phyloP scores from a whole-genome alignment of 1,139 yeast genomes.

The Eremothecium coryli region DNA sequence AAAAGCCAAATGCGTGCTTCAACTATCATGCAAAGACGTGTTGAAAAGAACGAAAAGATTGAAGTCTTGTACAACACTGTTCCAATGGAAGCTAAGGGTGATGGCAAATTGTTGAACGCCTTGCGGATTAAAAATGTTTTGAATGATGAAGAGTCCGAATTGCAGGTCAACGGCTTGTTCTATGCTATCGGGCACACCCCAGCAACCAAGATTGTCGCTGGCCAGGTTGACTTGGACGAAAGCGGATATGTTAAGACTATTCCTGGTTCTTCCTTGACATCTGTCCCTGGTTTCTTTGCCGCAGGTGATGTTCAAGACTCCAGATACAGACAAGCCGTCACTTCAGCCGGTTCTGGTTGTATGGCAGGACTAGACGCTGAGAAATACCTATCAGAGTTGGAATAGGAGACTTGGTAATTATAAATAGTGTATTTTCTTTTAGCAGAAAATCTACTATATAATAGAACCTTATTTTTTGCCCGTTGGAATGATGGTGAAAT shows the following conservation, averaged over 20 bases:
- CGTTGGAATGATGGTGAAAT: too few relatives aligned
- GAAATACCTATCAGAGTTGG: conserved; percentile 66
- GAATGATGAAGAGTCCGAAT: conserved; percentile 57
- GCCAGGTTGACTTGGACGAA: conserved; percentile 76
- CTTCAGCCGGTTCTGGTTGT: conserved; percentile 98
- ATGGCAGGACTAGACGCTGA: conserved; percentile 98
- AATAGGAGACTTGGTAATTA: too few relatives aligned
- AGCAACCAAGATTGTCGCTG: conserved; percentile 73
- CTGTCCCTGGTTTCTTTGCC: conserved; percentile 89
- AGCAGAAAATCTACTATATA: not conserved
- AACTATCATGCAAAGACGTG: conserved; percentile 93
- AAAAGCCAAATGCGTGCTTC: conserved; percentile 92
- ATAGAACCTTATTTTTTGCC: not conserved
- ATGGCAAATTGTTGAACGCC: conserved; percentile 63
- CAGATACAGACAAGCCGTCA: conserved; percentile 95
- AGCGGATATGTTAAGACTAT: conserved; percentile 79
- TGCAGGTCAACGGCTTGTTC: conserved; percentile 84
- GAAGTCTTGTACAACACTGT: conserved; percentile 86
- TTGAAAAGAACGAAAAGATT: conserved; percentile 69
- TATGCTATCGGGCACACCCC: conserved; percentile 98
- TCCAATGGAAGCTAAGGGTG: conserved; percentile 83
- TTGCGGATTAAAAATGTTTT: conserved; percentile 60
- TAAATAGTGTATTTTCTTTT: not conserved
- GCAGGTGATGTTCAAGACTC: conserved; percentile 99
- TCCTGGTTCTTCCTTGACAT: conserved; percentile 82